Conservation (phyloP, 441 rosid species). For the Hura crepitans region DNA sequence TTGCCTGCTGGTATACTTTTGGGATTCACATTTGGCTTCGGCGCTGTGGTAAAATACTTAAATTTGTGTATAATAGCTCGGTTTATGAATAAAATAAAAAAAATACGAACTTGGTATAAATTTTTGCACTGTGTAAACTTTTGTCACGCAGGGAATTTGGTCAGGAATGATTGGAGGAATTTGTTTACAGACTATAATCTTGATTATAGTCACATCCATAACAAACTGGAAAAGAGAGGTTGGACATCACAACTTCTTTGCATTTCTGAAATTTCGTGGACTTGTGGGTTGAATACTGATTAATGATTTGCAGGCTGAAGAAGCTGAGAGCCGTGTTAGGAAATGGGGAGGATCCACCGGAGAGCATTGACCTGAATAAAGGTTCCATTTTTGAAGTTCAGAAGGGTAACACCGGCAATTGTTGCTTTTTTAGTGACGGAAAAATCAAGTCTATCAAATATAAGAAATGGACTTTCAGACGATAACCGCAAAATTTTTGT, state of each 20-base stretch:
- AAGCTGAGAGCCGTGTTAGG: conserved; percentile 64
- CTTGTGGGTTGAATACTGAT: neutral
- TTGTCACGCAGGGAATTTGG: conserved; percentile 68
- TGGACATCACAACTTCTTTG: neutral
- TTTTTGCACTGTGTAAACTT: neutral
- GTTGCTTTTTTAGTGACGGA: neutral
- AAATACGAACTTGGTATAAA: no score
- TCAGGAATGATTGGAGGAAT: conserved; percentile 87
- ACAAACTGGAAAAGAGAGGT: conserved; percentile 83
- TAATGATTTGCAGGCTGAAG: conserved; percentile 50
- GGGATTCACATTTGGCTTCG: conserved; percentile 66
- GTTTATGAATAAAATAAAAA: no score
- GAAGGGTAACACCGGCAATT: neutral
- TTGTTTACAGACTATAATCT: conserved; percentile 60
- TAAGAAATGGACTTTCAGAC: neutral
- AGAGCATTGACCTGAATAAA: conserved; percentile 6
- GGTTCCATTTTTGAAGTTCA: neutral
- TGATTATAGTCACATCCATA: conserved; percentile 49
- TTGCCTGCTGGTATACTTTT: conserved; percentile 75
- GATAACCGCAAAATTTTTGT: neutral
- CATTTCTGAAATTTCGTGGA: neutral
- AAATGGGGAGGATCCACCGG: conserved; percentile 77
- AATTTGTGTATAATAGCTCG: no score
- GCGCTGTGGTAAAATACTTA: conserved; percentile 42
- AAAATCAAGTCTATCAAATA: no score